phyloP scores from a whole-genome alignment of 2,329 filamentous ascomycete species.

The Boeremia lycopersici region DNA sequence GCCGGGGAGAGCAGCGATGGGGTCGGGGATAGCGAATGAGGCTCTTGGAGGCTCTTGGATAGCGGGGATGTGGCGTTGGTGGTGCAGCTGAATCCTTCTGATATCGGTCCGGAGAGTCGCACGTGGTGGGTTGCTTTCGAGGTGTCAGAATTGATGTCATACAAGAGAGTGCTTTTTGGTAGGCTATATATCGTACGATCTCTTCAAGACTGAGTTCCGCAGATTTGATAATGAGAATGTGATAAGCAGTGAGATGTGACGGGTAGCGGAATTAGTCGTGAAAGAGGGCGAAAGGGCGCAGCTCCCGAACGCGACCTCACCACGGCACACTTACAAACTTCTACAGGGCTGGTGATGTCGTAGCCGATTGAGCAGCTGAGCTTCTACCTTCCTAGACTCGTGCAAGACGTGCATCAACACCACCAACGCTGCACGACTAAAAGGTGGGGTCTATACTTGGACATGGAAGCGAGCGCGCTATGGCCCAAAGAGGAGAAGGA shows the following conservation, averaged over 20 bases:
- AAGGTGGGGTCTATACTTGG: slow-evolving; percentile 16
- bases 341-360: slow-evolving; percentile 3
- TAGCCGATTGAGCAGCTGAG: slow-evolving; percentile 11
- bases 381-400: slow-evolving; percentile 3
- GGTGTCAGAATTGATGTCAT: neutral
- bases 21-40: neutral
- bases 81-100: slow-evolving; percentile 6
- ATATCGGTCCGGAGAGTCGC: slow-evolving; percentile 1
- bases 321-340: neutral
- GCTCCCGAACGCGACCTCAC: neutral
- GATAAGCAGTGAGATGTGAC: slow-evolving; percentile 17
- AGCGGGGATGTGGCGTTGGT: slow-evolving; percentile 4
- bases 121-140: neutral
- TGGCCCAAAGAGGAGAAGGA: slow-evolving; percentile 7
- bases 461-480: slow-evolving; percentile 15
- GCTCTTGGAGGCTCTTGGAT: slow-evolving; percentile 7
- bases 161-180: neutral
- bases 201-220: slow-evolving; percentile 9
- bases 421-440: slow-evolving; percentile 3
- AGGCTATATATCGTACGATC: neutral
- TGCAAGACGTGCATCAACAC: slow-evolving; percentile 1
- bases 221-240: slow-evolving; percentile 15
- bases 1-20: neutral
- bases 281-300: slow-evolving; percentile 15
- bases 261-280: slow-evolving; percentile 19